A percentile compares a stretch with the other conserved stretches of the same genome.
Conservation (phyloP, 2,329 filamentous ascomycete genomes). For the Esteya vermicola region DNA sequence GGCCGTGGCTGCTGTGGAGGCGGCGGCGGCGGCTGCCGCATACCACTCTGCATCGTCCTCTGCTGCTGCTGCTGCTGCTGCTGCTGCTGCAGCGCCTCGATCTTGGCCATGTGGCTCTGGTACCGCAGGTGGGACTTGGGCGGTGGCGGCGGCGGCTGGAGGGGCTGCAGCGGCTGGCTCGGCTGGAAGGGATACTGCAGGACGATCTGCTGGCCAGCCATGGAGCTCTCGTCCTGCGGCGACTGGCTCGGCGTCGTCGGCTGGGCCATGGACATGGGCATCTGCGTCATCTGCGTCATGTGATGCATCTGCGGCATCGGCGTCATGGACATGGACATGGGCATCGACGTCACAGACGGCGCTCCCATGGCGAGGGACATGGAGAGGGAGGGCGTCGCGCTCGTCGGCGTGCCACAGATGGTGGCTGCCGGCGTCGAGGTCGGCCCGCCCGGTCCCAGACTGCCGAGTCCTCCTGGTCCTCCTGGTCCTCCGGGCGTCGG, state of each 20-base stretch:
- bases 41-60: conserved; percentile 11
- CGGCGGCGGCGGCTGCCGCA: conserved; percentile 9
- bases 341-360: neutral
- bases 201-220: no score
- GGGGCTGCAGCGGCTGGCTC: conserved; percentile 18
- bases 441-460: neutral
- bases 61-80: conserved; percentile 13
- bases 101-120: conserved; percentile 9
- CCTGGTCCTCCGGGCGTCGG: no score
- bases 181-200: neutral
- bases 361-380: neutral
- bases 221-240: neutral
- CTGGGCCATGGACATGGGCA: no score
- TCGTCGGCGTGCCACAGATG: neutral
- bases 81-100: conserved; percentile 13
- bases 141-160: conserved; percentile 10
- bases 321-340: neutral
- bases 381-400: neutral
- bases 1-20: conserved; percentile 13
- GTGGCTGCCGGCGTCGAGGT: neutral
- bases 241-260: conserved; percentile 2
- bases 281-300: neutral
- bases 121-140: conserved; percentile 14
- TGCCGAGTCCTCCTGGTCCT: no score
- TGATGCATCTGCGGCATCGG: conserved; percentile 9